Conservation (phyloP, 805 yeast genomes). For the Spencermartinsiella europaea region DNA sequence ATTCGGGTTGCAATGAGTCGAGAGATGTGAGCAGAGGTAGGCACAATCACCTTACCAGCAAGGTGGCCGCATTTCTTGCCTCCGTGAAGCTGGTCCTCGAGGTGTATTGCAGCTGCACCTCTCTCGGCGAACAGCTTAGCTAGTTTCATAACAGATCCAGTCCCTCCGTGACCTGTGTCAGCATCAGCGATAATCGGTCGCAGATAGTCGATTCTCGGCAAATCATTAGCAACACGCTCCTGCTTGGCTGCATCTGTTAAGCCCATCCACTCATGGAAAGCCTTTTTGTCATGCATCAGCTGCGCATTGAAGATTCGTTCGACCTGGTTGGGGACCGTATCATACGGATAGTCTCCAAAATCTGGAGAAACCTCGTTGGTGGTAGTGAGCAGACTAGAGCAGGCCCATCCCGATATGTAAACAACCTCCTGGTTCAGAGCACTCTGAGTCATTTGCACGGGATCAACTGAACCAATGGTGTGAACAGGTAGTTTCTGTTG, state of each 20-base stretch:
- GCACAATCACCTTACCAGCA: constrained; percentile 58
- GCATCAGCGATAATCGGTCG: constrained; percentile 64
- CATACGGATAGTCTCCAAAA: constrained; percentile 65
- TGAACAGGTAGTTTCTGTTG: constrained; percentile 44
- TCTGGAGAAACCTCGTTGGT: constrained; percentile 63
- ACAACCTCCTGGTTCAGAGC: constrained; percentile 48
- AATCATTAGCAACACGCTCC: constrained; percentile 21
- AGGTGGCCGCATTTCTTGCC: constrained; percentile 63
- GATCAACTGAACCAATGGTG: constrained; percentile 59
- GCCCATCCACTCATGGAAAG: constrained; percentile 39
- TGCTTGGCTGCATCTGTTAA: constrained; percentile 24
- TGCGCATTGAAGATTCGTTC: constrained; percentile 56
- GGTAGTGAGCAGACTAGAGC: constrained; percentile 50
- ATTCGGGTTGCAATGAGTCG: constrained; percentile 53
- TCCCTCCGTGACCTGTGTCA: constrained; percentile 64
- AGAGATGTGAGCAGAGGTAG: constrained; percentile 51
- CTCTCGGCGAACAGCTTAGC: constrained; percentile 62
- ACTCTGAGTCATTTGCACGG: constrained; percentile 56
- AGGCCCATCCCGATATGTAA: constrained; percentile 61
- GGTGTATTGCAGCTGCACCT: constrained; percentile 63
- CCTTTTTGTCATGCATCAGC: constrained; percentile 49
- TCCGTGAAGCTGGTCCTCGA: constrained; percentile 61
- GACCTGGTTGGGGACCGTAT: constrained; percentile 64
- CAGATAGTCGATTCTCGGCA: constrained; percentile 43
- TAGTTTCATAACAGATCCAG: constrained; percentile 57